phyloP scores from a whole-genome alignment of 805 yeast species.

The Wickerhamomyces alni region DNA sequence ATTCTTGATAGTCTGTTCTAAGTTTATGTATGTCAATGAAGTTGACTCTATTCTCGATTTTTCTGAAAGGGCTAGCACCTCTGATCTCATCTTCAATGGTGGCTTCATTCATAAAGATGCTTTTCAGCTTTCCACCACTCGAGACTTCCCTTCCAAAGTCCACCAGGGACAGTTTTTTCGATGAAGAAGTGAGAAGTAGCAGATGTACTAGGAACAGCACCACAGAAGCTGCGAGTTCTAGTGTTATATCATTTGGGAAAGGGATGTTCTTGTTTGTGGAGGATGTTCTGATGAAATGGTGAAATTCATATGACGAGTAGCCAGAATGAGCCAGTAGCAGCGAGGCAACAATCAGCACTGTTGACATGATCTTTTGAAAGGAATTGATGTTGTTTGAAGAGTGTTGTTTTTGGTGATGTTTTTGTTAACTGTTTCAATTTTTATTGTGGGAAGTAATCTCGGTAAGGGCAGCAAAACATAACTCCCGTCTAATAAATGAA shows the following conservation, averaged over 20 bases:
- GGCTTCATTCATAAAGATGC: background rate
- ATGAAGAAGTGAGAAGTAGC: background rate
- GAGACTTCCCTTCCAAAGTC: background rate
- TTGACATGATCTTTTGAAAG: background rate
- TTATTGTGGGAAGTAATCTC: too few relatives aligned
- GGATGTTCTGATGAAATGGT: background rate
- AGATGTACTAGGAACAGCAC: background rate
- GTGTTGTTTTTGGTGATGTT: too few relatives aligned
- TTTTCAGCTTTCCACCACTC: background rate
- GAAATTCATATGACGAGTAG: slow-evolving; percentile 1
- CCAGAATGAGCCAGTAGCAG: background rate
- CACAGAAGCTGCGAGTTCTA: background rate
- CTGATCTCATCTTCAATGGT: background rate
- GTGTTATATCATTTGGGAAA: background rate
- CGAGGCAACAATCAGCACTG: background rate
- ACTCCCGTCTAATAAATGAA: too few relatives aligned
- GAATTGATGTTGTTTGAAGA: too few relatives aligned
- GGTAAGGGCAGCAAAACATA: too few relatives aligned
- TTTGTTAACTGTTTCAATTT: too few relatives aligned
- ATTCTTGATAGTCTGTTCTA: background rate
- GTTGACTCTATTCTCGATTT: background rate
- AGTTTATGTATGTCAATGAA: background rate
- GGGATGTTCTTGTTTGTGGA: background rate
- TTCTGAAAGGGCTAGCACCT: background rate
- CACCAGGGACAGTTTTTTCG: background rate